A percentile compares a stretch with the other conserved stretches of the same genome.
These are phyloP conservation scores for Adansonia grandidieri DNA, from an alignment of 441 rosid species.

Conservation along the genomic window DNA sequence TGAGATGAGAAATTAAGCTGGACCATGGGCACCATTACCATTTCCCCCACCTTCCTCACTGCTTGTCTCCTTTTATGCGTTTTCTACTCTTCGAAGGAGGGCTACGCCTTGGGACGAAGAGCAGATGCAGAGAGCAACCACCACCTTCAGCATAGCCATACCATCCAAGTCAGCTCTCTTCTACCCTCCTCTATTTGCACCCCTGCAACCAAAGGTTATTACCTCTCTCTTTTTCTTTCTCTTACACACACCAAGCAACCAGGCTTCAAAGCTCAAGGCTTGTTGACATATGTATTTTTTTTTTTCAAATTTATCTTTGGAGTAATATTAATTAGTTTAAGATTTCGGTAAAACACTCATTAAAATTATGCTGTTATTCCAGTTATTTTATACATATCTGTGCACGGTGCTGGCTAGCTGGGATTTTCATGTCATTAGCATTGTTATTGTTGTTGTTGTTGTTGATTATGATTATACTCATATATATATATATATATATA, in stretches of 20 bases:
- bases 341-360: not conserved
- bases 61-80: constrained; percentile 24
- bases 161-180: constrained; percentile 48
- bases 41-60: constrained; percentile 23
- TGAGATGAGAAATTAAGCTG: not conserved
- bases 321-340: no score
- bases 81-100: constrained; percentile 24
- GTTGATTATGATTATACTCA: not conserved
- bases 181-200: constrained; percentile 49
- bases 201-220: constrained; percentile 42
- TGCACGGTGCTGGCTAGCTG: not conserved
- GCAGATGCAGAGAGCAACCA: constrained; percentile 19
- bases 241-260: not conserved
- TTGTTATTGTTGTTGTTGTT: not conserved
- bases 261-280: not conserved
- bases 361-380: not conserved
- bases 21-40: constrained; percentile 16
- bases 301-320: no score
- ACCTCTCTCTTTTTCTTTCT: not conserved
- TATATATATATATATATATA: no score
- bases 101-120: constrained; percentile 27
- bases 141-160: constrained; percentile 24
- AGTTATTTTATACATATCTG: not conserved
- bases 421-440: not conserved
- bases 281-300: not conserved